Conservation (phyloP, 371 early-diverging fungal genomes). For the Mucor sp. region DNA sequence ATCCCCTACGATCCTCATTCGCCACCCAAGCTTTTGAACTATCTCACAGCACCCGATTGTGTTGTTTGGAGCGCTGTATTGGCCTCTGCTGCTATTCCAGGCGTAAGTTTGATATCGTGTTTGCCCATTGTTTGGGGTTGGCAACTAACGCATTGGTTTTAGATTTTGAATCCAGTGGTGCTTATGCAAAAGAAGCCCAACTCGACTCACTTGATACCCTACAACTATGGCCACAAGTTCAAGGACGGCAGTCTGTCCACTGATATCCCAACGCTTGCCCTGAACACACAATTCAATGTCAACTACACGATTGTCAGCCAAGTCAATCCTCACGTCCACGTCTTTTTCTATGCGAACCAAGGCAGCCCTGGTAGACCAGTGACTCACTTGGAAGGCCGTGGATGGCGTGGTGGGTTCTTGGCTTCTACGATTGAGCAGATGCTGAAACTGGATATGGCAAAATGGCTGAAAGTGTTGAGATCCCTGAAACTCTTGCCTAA, state of each 20-base stretch:
- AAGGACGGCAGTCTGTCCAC: conserved; percentile 88
- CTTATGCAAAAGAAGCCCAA: conserved; percentile 78
- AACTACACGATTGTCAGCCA: conserved; percentile 88
- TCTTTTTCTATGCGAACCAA: conserved; percentile 81
- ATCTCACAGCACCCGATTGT: conserved; percentile 89
- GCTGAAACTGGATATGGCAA: conserved; percentile 83
- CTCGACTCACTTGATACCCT: conserved; percentile 65
- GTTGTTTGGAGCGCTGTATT: conserved; percentile 81
- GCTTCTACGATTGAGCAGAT: conserved; percentile 77
- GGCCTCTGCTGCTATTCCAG: conserved; percentile 56
- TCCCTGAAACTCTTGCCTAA: conserved; percentile 80
- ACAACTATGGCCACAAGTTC: conserved; percentile 78
- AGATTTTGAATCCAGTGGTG: conserved; percentile 81
- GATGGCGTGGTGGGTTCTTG: conserved; percentile 88
- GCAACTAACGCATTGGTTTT: not conserved
- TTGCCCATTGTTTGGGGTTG: conserved; percentile 11
- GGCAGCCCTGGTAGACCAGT: conserved; percentile 79
- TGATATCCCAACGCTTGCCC: conserved; percentile 80
- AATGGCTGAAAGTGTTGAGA: conserved; percentile 82
- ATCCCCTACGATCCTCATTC: conserved; percentile 77
- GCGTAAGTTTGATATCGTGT: conserved; percentile 28
- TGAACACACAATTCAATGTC: conserved; percentile 83
- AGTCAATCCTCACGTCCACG: conserved; percentile 90
- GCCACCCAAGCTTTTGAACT: conserved; percentile 84
- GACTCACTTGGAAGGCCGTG: conserved; percentile 57